These are phyloP conservation scores for Elsinoe fawcettii DNA, from an alignment of 2,329 filamentous ascomycete species.

Conservation along the genomic window DNA sequence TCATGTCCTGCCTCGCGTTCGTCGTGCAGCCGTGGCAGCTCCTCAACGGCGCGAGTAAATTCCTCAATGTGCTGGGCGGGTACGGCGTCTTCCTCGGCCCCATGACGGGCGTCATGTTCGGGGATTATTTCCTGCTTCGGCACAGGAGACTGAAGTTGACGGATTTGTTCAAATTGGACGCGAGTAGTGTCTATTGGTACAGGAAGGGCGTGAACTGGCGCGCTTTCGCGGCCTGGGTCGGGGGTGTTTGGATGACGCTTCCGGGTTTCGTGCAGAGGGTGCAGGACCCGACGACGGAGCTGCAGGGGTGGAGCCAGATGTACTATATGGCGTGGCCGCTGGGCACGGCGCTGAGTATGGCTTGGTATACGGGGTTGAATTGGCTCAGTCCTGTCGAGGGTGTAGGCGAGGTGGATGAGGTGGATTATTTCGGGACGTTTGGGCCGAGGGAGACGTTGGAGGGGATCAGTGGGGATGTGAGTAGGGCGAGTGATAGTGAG, in stretches of 20 bases:
- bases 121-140: slow-evolving; percentile 34
- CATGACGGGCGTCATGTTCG: slow-evolving; percentile 32
- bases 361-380: slow-evolving; percentile 3
- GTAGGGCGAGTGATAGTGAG: neutral
- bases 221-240: slow-evolving; percentile 20
- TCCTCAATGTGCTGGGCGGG: slow-evolving; percentile 37
- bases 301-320: slow-evolving; percentile 3
- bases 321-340: slow-evolving; percentile 13
- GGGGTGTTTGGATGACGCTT: slow-evolving; percentile 7
- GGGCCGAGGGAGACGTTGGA: slow-evolving; percentile 4
- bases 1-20: slow-evolving; percentile 4
- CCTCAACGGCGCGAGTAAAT: slow-evolving; percentile 32
- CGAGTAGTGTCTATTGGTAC: slow-evolving; percentile 21
- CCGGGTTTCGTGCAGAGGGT: slow-evolving; percentile 5
- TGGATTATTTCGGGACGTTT: slow-evolving; percentile 12
- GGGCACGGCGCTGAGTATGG: slow-evolving; percentile 10
- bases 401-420: slow-evolving; percentile 1
- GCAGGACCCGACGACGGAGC: neutral
- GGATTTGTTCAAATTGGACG: slow-evolving; percentile 20
- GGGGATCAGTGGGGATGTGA: neutral
- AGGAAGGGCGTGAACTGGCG: slow-evolving; percentile 20
- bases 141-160: slow-evolving; percentile 17
- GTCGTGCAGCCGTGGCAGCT: slow-evolving; percentile 34
- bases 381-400: neutral
- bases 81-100: slow-evolving; percentile 38